Evolutionary conservation across 192 early-diverging fungal species (phyloP), one percentile per base, ranked within the genome.

Genomic region (Geosiphon pyriformis): DNA sequence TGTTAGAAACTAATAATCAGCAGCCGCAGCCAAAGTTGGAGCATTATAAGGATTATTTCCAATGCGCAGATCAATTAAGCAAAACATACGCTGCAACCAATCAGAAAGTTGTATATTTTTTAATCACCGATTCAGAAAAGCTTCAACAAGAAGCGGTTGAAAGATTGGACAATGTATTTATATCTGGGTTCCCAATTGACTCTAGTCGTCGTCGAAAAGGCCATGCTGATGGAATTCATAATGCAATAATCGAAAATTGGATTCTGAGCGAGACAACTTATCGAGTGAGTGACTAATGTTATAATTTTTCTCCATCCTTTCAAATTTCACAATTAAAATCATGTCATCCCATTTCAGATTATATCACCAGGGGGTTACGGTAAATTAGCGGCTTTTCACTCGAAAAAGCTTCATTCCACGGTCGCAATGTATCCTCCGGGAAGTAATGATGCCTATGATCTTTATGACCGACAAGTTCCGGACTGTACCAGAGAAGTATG

Each of bases 181-280:
- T 71, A 7, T 76, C 75, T 6, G 72, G 75, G 4, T 67, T 79
- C 20, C 75, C 78, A 3, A 74, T 79, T 31, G 20, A 49, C 12
- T 29, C 25, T 3, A n/a, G 32, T 29, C 47, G 31, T 20, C 0
- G 33, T 42, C 20, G 42, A 37, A 22, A 35, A 11, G 77, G 73
- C 20, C 71, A 78, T n/a, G 52, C 71, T 1, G 75, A 79, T 26
- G 74, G 66, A 47, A 64, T 74, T 7, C 71, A 73, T 52, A 69
- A 72, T 34, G 74, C 78, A 15, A 52, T 74, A 18, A 74, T 79
- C 47, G 78, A 79, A 48, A 79, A 79, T 61, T 79, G 75, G 78
- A 66, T 79, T 34, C 49, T 79, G 22, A 72, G 75, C 11, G 47
- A 69, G 46, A 74, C 78, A 23, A 60, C 73, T 53, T 79, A 79